Conservation (phyloP, 2,329 filamentous ascomycete genomes). For the Xylaria sp. region DNA sequence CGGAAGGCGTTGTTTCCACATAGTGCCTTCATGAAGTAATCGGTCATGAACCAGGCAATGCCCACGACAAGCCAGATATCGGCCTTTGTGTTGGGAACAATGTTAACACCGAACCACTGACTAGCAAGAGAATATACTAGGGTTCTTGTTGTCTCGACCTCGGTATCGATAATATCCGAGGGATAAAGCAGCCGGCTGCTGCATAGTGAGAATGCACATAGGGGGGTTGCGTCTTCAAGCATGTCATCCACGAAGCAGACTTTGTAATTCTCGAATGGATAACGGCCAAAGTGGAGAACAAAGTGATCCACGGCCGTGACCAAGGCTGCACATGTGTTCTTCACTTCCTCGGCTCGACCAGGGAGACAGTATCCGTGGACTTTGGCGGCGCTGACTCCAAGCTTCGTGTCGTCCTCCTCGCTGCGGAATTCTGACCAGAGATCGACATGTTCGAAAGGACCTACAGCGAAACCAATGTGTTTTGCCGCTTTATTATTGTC, state of each 20-base stretch:
- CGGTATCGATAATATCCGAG: conserved; percentile 76
- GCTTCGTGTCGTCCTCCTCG: conserved; percentile 84
- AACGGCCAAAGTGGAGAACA: conserved; percentile 79
- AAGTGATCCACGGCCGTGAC: conserved; percentile 88
- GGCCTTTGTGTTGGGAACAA: conserved; percentile 72
- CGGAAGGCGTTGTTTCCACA: conserved; percentile 94
- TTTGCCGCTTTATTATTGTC: conserved; percentile 71
- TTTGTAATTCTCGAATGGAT: conserved; percentile 89
- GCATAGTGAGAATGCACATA: conserved; percentile 80
- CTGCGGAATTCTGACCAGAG: conserved; percentile 79
- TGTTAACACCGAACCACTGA: conserved; percentile 92
- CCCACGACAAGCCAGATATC: conserved; percentile 90
- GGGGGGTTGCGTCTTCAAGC: conserved; percentile 65
- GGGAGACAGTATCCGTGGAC: conserved; percentile 90
- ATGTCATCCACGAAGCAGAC: conserved; percentile 92
- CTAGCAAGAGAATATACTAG: conserved; percentile 79
- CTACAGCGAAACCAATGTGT: conserved; percentile 88
- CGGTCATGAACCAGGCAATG: conserved; percentile 90
- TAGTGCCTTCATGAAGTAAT: conserved; percentile 82
- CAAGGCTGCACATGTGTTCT: conserved; percentile 80
- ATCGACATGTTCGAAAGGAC: conserved; percentile 91
- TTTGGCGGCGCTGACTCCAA: conserved; percentile 81
- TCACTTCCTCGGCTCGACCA: conserved; percentile 71
- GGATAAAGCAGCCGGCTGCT: conserved; percentile 82
- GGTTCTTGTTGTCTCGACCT: conserved; percentile 73